Evolutionary conservation across 148 eudicot genomes (phyloP), one percentile per base, ranked within the genome.

Genomic region (Cornus suecica): DNA sequence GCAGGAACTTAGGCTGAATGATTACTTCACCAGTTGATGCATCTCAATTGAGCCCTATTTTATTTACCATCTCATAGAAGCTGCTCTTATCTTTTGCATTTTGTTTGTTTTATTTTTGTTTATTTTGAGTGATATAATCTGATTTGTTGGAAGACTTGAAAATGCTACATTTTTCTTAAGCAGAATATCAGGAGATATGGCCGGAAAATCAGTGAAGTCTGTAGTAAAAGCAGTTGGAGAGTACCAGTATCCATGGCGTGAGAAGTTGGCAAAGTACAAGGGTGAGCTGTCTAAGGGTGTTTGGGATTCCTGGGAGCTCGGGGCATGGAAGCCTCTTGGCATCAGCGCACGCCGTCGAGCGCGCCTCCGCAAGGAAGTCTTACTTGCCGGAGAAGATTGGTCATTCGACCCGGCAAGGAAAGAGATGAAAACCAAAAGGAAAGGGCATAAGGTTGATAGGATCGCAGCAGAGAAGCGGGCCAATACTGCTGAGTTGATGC

Each of bases 221-320:
- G 83, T 82, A 52, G 89, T 88, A 23, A 92, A 92, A 79, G 85
- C 94, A 66, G 90, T 89, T 24, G 86, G 88, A 18, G 87, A 82
- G 66, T 91, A 84, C 77, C 92, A 94, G 65, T 94, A 89, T 73
- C 97, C 97, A 32, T 94, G 97, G 98, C 78, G 76, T 66, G 99
- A 89, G 74, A 90, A 94, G 83, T 69, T 94, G 78, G 83, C 52
- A 2, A 94, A 89, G 80, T 84, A 94, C 80, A 89, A 87, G 69
- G 90, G 87, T 31, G 97, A 92, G 80, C 90, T 94, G 3, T 60
- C 92, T 16, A 92, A 90, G 77, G 97, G 97, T 11, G 94, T 94
- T 9, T 94, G 98, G 96, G 97, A 96, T 66, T 92, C 88, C 73
- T 92, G 97, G 99, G 90, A 90, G 78, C 94, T 92, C 0, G 99